Evolutionary conservation across 2,329 filamentous ascomycete genomes (phyloP), one percentile per base, ranked within the genome.

Genomic region (Didymella arachidicola): DNA sequence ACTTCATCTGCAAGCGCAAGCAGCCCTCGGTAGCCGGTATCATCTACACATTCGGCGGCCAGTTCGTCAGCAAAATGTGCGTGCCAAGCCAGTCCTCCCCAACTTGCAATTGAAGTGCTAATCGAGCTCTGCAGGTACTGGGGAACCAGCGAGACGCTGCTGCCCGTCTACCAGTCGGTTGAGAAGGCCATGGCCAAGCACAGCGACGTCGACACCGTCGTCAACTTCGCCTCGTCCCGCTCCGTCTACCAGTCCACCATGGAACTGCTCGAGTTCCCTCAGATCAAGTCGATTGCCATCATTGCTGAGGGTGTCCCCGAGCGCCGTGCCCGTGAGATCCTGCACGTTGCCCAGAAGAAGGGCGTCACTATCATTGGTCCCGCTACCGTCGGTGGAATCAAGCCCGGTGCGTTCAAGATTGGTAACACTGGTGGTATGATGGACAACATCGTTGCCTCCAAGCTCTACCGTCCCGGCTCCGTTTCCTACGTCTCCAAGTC

Each of bases 371-470:
- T 99, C 80, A 97, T 99, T 77, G 95, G 95, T 67, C 95, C 95
- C 66, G 95, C 95, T 73, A 99, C 95, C 56, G 95, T 99, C 64
- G 95, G 95, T 87, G 95, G 95, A 76, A 98, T 99, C 84, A 99
- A 98, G 88, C 95, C 95, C 64, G 95, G 95, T 80, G 92, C 91
- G 79, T 99, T 94, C 91, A 99, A 98, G 88, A 99, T 99, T 68
- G 95, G 95, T 80, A 99, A 99, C 87, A 99, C 95, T 74, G 95
- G 95, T 87, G 95, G 95, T 82, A 99, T 99, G 95, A 99, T 99
- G 95, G 95, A 99, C 87, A 99, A 99, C 88, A 99, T 99, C 75
- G 95, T 99, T 66, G 93, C 95, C 72, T 98, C 95, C 79, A 99
- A 99, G 89, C 92, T 99, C 62, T 99, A 99, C 89, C 94, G 95